Evolutionary conservation across 176 grass and related monocot genomes (phyloP).

Genomic region (Phoenix dactylifera): DNA sequence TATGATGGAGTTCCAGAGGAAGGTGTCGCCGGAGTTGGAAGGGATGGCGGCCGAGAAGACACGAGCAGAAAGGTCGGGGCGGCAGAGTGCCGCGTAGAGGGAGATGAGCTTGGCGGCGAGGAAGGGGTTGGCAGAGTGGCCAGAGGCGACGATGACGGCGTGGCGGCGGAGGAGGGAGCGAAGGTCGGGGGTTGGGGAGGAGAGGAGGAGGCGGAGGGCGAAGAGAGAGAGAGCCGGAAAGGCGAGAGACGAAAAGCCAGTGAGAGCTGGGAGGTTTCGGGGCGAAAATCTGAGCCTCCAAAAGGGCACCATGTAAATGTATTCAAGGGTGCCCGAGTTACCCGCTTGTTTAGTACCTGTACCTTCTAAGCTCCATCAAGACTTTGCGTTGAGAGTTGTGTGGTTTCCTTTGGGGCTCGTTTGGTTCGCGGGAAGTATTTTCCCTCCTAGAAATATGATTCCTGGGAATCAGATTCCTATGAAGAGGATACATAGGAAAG

Average conservation of each 20-base stretch:
- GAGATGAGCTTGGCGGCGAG: slow-evolving; percentile 61
- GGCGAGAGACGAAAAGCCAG: neutral
- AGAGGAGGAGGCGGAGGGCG: slow-evolving; percentile 8
- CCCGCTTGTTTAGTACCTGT: no score
- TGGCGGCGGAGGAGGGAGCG: slow-evolving; percentile 33
- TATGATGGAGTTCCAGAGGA: slow-evolving; percentile 72
- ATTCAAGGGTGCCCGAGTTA: no score
- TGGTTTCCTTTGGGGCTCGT: no score
- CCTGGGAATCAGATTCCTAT: no score
- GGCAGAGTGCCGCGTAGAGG: slow-evolving; percentile 38
- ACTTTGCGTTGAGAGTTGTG: no score
- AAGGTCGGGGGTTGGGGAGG: slow-evolving; percentile 4
- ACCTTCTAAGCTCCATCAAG: no score
- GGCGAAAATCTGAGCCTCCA: no score
- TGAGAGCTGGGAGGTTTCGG: neutral
- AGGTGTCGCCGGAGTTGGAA: slow-evolving; percentile 32
- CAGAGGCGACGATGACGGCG: slow-evolving; percentile 38
- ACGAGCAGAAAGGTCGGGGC: slow-evolving; percentile 27
- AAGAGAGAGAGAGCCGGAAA: neutral
- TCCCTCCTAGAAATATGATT: no score
- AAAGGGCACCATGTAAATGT: no score
- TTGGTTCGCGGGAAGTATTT: no score
- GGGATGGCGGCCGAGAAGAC: slow-evolving; percentile 26
- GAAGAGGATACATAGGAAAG: no score
- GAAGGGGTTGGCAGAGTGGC: slow-evolving; percentile 40